Base-by-base conservation (phyloP, 306 rosid species). In the Trichosanthes cucumerina region DNA sequence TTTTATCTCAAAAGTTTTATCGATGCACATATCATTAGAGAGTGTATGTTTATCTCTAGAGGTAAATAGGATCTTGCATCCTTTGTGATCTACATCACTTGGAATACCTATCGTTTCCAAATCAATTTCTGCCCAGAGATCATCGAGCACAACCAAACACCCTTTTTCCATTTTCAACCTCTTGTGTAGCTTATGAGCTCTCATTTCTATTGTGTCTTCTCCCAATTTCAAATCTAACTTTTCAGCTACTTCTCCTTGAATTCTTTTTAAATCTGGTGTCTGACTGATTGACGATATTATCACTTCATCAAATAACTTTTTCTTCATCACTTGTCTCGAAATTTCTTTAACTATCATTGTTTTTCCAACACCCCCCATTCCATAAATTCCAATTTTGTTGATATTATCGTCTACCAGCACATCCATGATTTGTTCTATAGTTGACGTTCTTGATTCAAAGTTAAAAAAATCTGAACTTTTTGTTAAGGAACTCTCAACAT, bases 121-220 rank as follows among this genome's bases (percentile, higher is more conserved):
- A 46, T 85, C 77, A 47, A 88, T 59, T 12, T 21, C 50, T 2
- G 28, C 57, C 88, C 88, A 81, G 0, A 87, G 77, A 64, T 84
- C 86, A 54, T 88, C 91, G 1, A 88, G 44, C 23, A 88, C 70
- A n/a, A 88, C 19, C 28, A 88, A 53, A 2, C 47, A 58, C 11
- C 9, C 79, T 4, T 77, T 41, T 1, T n/a, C 19, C 1, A 23
- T 4, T 18, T 46, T 81, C 46, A 85, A 21, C 19, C 84, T 64
- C 1, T 81, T 28, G 4, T 2, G 44, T 5, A 84, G 11, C 12
- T 21, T 38, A 9, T 2, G 0, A 7, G 82, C 76, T 26, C 46
- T 75, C 41, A 33, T 58, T 0, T 5, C 79, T 1, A 7, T 0
- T 4, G 64, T 78, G 10, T 47, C 46, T 28, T 13, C 8, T 0